These are phyloP conservation scores for Ilyonectria destructans DNA, from an alignment of 2,329 filamentous ascomycete genomes.

Conservation along the genomic window DNA sequence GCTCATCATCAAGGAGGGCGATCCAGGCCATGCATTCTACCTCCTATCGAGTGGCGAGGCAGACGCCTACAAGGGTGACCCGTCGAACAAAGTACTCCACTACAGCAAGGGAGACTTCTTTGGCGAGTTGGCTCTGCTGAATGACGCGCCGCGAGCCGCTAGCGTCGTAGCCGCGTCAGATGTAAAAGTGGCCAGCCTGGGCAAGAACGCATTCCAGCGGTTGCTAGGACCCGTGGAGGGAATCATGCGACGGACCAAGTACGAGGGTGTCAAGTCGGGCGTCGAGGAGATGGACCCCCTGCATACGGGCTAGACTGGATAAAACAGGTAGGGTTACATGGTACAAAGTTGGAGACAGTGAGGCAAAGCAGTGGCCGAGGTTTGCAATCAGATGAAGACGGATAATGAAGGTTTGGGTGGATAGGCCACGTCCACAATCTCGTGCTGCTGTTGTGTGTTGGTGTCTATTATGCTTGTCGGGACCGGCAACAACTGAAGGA, in stretches of 20 bases:
- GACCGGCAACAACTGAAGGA: conserved; percentile 42
- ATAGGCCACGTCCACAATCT: conserved; percentile 26
- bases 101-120: conserved; percentile 98
- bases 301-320: conserved; percentile 55
- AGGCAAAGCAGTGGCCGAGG: conserved; percentile 8
- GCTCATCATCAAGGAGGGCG: conserved; percentile 92
- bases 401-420: conserved; percentile 31
- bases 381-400: conserved; percentile 18
- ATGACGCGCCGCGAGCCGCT: conserved; percentile 93
- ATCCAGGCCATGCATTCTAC: conserved; percentile 93
- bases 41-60: conserved; percentile 91
- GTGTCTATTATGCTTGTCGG: conserved; percentile 32
- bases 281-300: conserved; percentile 80
- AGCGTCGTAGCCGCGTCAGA: conserved; percentile 88
- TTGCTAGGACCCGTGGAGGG: conserved; percentile 93
- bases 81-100: conserved; percentile 79
- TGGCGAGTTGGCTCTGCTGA: conserved; percentile 92
- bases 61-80: conserved; percentile 86
- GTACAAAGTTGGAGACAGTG: background rate
- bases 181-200: conserved; percentile 92
- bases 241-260: conserved; percentile 88
- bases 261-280: conserved; percentile 72
- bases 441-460: conserved; percentile 28
- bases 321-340: conserved; percentile 4
- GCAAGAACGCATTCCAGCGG: conserved; percentile 95